A percentile compares a stretch with the other conserved stretches of the same genome.
phyloP scores from a whole-genome alignment of 2,329 filamentous ascomycete genomes.

The Fusarium vanettenii region DNA sequence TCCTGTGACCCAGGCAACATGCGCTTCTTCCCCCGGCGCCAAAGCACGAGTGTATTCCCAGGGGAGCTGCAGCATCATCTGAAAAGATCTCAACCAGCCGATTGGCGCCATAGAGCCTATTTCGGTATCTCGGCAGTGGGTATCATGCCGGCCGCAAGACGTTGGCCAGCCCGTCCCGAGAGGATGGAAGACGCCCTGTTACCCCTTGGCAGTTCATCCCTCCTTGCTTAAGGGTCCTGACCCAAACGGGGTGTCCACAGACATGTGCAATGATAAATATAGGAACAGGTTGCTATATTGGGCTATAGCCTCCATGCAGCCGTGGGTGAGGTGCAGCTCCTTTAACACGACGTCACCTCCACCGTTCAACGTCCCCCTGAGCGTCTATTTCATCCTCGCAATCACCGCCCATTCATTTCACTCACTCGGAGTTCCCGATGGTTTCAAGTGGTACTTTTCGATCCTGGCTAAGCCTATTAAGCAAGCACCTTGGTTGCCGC shows the following conservation, averaged over 20 bases:
- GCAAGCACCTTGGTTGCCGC: slow-evolving; percentile 7
- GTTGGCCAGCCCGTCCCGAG: slow-evolving; percentile 17
- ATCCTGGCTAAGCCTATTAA: slow-evolving; percentile 6
- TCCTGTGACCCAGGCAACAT: slow-evolving; percentile 32
- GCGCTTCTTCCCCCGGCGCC: slow-evolving; percentile 26
- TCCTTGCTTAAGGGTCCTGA: slow-evolving; percentile 11
- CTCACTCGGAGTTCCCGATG: slow-evolving; percentile 2
- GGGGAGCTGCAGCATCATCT: slow-evolving; percentile 30
- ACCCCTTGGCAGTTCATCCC: slow-evolving; percentile 17
- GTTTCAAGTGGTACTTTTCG: slow-evolving; percentile 13
- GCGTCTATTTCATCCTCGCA: slow-evolving; percentile 31
- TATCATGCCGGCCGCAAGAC: slow-evolving; percentile 9
- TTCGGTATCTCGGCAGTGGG: slow-evolving; percentile 26
- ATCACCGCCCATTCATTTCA: neutral
- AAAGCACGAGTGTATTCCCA: slow-evolving; percentile 15
- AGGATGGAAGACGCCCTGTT: slow-evolving; percentile 11
- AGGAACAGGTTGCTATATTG: slow-evolving; percentile 50
- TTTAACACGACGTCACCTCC: slow-evolving; percentile 38
- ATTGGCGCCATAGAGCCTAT: slow-evolving; percentile 27
- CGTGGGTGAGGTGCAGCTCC: slow-evolving; percentile 46
- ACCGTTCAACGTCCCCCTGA: slow-evolving; percentile 9
- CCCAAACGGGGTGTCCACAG: neutral
- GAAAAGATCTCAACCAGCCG: slow-evolving; percentile 24
- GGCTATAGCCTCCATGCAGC: slow-evolving; percentile 52
- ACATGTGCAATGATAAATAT: slow-evolving; percentile 24